Base-by-base conservation (phyloP, 495 filamentous ascomycete species). In the Chaetomium fimeti region DNA sequence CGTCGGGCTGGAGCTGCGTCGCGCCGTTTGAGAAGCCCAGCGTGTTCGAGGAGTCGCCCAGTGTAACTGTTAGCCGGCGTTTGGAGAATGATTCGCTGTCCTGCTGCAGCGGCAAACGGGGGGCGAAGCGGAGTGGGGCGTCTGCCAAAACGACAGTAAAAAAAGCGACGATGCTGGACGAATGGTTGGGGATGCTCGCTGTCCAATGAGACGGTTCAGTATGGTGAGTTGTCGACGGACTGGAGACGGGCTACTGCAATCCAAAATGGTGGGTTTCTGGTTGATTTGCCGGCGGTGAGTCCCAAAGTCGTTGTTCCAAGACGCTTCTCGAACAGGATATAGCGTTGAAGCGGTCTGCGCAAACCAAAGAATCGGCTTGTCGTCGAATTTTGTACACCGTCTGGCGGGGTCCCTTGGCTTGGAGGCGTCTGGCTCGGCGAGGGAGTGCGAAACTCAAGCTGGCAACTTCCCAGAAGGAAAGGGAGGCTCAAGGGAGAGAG, bases 41-140 rank as follows among this genome's bases (percentile, higher is more conserved):
- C 55, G 66, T 72, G 73, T 75, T 74, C 66, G 73, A 75, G 73
- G 64, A 74, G 70, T 74, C 74, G 74, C 74, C 73, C 71, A 60
- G 67, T 75, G 67, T 66, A 58, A 72, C 72, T 63, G 66, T 67
- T 63, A 65, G 64, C 6, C 25, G 47, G 62, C 36, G 42, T 61
- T 20, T 63, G 58, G 54, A 54, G 59, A 60, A 57, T 74, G 74
- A 75, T 75, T 75, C 74, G 74, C 63, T 66, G 63, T 72, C 62
- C 60, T 65, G 71, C 51, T 49, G 69, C 72, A 73, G 74, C 72
- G 72, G 73, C 64, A 75, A 72, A 61, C 57, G 38, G 47, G 72
- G 63, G 73, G 73, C 72, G 70, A 58, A 71, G 74, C 72, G 57
- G 61, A 52, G 64, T 25, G 52, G 64, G 42, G 63, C 43, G 55